Evolutionary conservation across 805 yeast species (phyloP), one percentile per base, ranked within the genome.

Genomic region (Kluyveromyces nonfermentans): DNA sequence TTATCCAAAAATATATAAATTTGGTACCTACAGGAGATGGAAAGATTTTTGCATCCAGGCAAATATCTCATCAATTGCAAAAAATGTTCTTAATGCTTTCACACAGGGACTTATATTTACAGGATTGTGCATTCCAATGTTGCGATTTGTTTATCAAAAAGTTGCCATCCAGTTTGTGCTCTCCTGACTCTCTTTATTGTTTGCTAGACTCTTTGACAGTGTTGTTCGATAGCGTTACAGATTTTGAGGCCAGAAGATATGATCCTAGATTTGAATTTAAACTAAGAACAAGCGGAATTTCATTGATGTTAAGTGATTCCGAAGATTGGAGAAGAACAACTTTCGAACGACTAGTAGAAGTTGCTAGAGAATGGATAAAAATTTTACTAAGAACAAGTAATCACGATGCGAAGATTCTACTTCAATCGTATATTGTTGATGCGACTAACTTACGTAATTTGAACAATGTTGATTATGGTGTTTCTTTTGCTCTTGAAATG

Each of bases 401-500:
- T 36, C 77, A 77, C 41, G 96, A 89, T 54, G 74, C 84, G 59
- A 88, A 85, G 60, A 77, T 87, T 36, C 69, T 90, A 50, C 69
- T 93, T 38, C 93, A 85, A 55, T 70, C 82, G 0, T 93, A 90
- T 55, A 76, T 88, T 3, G 72, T 86, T 1, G 72, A 69, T 22
- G 52, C 65, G 51, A 66, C 70, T 20, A 47, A 52, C 46, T 59
- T 53, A 44, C 65, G 53, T 49, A 64, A 55, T 49, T 57, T 60
- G 50, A 72, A 61, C 53, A 67, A 54, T 53, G 73, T 85, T 35
- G 81, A 84, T 45, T 80, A 74, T 55, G 97, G 97, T 43, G 82
- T 88, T 40, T 81, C 95, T 0, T 85, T 90, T 70, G 97, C 98
- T 0, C 67, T 89, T 46, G 93, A 85, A 51, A 75, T 87, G 80